Percentiles rank a stretch among this genome's conserved stretches.
Evolutionary conservation across 139 green algal species (phyloP).

Genomic region (Chlamydomonas sphaeroides): DNA sequence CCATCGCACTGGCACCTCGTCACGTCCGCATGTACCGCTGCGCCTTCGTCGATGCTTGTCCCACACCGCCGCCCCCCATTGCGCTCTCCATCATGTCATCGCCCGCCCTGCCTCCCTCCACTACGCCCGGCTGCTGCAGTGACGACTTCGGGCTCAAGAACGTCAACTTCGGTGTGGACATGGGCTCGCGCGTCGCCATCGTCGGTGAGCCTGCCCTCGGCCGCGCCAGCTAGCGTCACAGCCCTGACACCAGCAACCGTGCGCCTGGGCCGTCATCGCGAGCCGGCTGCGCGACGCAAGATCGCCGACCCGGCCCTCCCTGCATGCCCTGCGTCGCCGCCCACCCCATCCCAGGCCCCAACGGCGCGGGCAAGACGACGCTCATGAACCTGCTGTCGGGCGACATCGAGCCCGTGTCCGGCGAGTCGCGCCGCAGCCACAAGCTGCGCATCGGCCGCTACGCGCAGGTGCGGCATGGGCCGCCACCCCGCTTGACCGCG

Average conservation of each 20-base stretch:
- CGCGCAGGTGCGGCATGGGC: constrained; percentile 42
- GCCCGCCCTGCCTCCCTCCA: too few relatives aligned
- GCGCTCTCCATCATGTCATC: too few relatives aligned
- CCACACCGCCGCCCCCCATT: too few relatives aligned
- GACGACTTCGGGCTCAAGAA: constrained; percentile 92
- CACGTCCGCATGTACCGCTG: too few relatives aligned
- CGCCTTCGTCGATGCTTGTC: too few relatives aligned
- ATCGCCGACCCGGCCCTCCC: too few relatives aligned
- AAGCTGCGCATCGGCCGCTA: constrained; percentile 98
- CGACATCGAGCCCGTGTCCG: constrained; percentile 89
- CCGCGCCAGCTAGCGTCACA: too few relatives aligned
- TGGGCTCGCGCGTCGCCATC: constrained; percentile 94
- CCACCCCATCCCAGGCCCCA: constrained; percentile 84
- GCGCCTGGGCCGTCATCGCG: too few relatives aligned
- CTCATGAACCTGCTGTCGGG: constrained; percentile 97
- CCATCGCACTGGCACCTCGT: not conserved
- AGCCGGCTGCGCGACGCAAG: too few relatives aligned
- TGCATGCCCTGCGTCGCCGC: too few relatives aligned
- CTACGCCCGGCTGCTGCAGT: not conserved
- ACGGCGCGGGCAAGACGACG: constrained; percentile 95
- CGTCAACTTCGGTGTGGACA: constrained; percentile 98
- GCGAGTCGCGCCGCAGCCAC: constrained; percentile 88
- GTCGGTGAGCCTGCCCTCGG: constrained; percentile 78
- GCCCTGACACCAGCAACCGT: too few relatives aligned
- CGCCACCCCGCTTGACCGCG: too few relatives aligned